Conservation (phyloP, 768 basidiomycete species). For the Paxillus ammoniavirescens region DNA sequence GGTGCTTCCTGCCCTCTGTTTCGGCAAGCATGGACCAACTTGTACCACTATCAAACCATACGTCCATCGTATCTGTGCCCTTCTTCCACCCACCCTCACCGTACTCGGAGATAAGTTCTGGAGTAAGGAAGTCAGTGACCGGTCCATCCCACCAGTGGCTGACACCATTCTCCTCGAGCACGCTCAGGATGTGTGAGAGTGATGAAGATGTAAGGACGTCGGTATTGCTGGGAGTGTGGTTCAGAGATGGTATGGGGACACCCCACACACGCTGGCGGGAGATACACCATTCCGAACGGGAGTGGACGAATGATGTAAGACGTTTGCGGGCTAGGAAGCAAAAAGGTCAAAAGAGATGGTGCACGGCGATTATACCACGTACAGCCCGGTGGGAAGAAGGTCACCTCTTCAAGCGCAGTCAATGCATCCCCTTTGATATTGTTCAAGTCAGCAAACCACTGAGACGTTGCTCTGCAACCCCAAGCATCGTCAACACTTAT, state of each 20-base stretch:
- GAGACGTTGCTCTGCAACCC: conserved; percentile 74
- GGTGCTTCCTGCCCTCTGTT: conserved; percentile 38
- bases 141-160: conserved; percentile 93
- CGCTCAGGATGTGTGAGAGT: conserved; percentile 70
- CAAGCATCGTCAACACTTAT: not conserved
- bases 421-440: conserved; percentile 78
- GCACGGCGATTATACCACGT: conserved; percentile 23
- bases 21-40: conserved; percentile 81
- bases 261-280: conserved; percentile 98
- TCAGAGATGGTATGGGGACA: conserved; percentile 89
- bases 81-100: conserved; percentile 58
- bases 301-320: conserved; percentile 81
- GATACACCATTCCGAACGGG: conserved; percentile 98
- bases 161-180: conserved; percentile 72
- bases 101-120: conserved; percentile 49
- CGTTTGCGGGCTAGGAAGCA: conserved; percentile 68
- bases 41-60: conserved; percentile 98
- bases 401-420: conserved; percentile 61
- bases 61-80: conserved; percentile 95
- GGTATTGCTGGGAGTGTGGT: conserved; percentile 59
- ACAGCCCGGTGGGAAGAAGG: conserved; percentile 80
- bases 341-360: not conserved
- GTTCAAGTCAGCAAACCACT: conserved; percentile 96
- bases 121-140: conserved; percentile 76
- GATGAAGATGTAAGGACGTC: conserved; percentile 64